phyloP scores from a whole-genome alignment of 1,139 yeast genomes.

The Insectozyma bohioensis region DNA sequence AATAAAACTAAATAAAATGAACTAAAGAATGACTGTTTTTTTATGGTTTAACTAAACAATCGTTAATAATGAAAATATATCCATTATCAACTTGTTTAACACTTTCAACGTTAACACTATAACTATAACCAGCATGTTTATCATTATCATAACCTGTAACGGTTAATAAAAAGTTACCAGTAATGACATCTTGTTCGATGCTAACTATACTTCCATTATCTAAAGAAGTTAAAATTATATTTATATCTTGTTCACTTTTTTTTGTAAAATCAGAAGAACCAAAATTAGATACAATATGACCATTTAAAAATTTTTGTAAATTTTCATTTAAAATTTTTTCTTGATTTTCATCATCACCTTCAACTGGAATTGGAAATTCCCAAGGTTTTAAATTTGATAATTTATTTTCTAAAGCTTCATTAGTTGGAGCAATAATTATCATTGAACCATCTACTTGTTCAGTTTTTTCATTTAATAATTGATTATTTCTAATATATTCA shows the following conservation, averaged over 20 bases:
- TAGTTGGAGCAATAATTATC: conserved; percentile 61
- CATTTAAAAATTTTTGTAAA: conserved; percentile 49
- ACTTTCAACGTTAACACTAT: conserved; percentile 37
- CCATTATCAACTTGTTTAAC: conserved; percentile 59
- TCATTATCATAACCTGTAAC: conserved; percentile 26
- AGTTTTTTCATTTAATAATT: conserved; percentile 41
- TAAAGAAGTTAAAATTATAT: conserved; percentile 29
- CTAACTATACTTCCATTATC: conserved; percentile 42
- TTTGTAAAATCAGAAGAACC: too few species aligned
- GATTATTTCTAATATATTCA: conserved; percentile 54
- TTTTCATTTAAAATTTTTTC: conserved; percentile 47
- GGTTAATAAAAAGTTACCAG: conserved; percentile 38
- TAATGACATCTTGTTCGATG: conserved; percentile 36
- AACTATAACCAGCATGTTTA: too few species aligned
- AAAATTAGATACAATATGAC: conserved; percentile 47
- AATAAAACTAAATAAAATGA: conserved; percentile 1
- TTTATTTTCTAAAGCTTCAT: conserved; percentile 46
- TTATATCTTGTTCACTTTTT: conserved; percentile 4
- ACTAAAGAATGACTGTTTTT: conserved; percentile 1
- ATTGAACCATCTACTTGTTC: conserved; percentile 36
- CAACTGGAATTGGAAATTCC: conserved; percentile 59
- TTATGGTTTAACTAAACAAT: conserved; percentile 33
- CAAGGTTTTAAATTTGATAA: conserved; percentile 55
- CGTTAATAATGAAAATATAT: conserved; percentile 51
- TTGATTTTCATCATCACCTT: conserved; percentile 34